phyloP scores from a whole-genome alignment of 805 yeast species.

The Pichia thaimueangensis region DNA sequence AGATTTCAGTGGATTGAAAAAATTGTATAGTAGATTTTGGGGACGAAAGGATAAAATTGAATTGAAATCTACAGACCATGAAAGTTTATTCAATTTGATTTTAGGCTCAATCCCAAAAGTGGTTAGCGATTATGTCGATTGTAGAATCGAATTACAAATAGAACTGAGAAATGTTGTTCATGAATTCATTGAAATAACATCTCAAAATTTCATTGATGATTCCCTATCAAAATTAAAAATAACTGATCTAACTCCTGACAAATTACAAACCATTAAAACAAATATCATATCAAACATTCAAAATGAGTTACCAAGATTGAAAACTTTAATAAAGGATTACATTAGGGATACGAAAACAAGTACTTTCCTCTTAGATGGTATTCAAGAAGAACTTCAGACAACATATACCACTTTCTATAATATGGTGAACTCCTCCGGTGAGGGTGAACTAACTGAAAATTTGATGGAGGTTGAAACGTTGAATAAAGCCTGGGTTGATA shows the following conservation, averaged over 20 bases:
- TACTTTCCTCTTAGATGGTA: slow-evolving; percentile 52
- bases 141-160: slow-evolving; percentile 59
- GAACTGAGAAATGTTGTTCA: slow-evolving; percentile 68
- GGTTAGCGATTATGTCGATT: slow-evolving; percentile 77
- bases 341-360: slow-evolving; percentile 50
- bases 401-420: slow-evolving; percentile 51
- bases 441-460: slow-evolving; percentile 33
- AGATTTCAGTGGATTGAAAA: slow-evolving; percentile 72
- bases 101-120: slow-evolving; percentile 71
- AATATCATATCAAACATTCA: slow-evolving; percentile 45
- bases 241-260: neutral
- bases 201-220: slow-evolving; percentile 36
- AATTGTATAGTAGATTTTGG: slow-evolving; percentile 31
- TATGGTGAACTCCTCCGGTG: slow-evolving; percentile 22
- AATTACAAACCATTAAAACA: neutral
- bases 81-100: slow-evolving; percentile 20
- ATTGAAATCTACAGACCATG: slow-evolving; percentile 12
- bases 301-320: slow-evolving; percentile 50
- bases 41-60: slow-evolving; percentile 1
- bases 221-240: neutral
- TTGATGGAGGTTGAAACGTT: slow-evolving; percentile 63
- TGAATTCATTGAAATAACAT: slow-evolving; percentile 56
- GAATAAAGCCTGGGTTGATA: slow-evolving; percentile 31
- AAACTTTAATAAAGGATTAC: slow-evolving; percentile 45
- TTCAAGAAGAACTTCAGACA: slow-evolving; percentile 53